phyloP scores from a whole-genome alignment of 768 basidiomycete genomes.

The Hygrocybe punicea region DNA sequence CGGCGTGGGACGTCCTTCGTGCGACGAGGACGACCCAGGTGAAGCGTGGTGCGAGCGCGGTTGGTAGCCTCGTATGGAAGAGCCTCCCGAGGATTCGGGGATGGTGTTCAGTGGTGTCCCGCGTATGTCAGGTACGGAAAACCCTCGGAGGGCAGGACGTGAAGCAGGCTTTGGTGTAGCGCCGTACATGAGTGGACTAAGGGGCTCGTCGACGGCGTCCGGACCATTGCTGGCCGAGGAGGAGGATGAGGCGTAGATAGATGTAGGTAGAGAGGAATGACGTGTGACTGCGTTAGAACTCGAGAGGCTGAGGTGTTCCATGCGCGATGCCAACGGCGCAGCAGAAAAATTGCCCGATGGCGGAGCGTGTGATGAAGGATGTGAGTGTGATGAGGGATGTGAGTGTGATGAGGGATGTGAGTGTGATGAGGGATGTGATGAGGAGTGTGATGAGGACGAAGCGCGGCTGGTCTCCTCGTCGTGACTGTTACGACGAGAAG shows the following conservation, averaged over 20 bases:
- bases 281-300: constrained; percentile 20
- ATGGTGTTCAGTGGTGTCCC: constrained; percentile 39
- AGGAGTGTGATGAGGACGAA: not conserved
- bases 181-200: constrained; percentile 44
- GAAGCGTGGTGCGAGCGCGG: constrained; percentile 16
- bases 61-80: not conserved
- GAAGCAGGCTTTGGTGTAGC: constrained; percentile 32
- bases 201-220: constrained; percentile 45
- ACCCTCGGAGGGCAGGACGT: constrained; percentile 28
- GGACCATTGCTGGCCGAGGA: constrained; percentile 24
- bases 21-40: constrained; percentile 8
- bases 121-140: constrained; percentile 33
- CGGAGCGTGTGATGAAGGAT: not conserved
- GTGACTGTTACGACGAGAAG: constrained; percentile 12
- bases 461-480: constrained; percentile 3
- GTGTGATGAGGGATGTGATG: not conserved
- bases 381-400: not conserved
- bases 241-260: constrained; percentile 19
- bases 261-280: constrained; percentile 35
- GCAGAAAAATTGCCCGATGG: not conserved
- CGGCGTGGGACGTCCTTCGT: constrained; percentile 12
- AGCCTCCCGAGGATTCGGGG: constrained; percentile 30
- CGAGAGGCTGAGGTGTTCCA: constrained; percentile 18
- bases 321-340: constrained; percentile 14
- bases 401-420: not conserved